Evolutionary conservation across 305 asterid genomes (phyloP).

Genomic region (Ajuga reptans): DNA sequence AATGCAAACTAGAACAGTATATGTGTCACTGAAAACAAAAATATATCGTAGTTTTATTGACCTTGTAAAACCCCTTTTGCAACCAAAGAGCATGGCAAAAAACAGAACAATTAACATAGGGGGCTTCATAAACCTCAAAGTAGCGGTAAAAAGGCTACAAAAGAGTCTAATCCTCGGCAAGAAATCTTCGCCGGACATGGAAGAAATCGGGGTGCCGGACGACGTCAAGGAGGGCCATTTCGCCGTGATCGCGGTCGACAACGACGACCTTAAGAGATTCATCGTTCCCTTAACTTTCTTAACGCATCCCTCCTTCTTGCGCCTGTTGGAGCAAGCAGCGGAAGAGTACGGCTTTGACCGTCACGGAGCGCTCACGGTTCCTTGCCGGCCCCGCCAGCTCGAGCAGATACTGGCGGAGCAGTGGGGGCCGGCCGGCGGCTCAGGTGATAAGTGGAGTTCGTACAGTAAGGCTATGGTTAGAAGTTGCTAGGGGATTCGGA

Average conservation of each 20-base stretch:
- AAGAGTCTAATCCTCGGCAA: constrained; percentile 38
- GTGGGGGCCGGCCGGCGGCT: constrained; percentile 13
- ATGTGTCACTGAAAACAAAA: no score
- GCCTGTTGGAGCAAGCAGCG: constrained; percentile 59
- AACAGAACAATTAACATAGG: constrained; percentile 17
- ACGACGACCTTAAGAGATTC: constrained; percentile 39
- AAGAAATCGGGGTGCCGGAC: constrained; percentile 31
- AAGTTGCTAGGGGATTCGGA: constrained; percentile 12
- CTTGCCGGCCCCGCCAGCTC: constrained; percentile 56
- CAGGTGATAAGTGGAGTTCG: constrained; percentile 17
- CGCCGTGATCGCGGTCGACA: constrained; percentile 50
- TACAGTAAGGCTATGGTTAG: constrained; percentile 22
- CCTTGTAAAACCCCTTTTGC: no score
- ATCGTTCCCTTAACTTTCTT: constrained; percentile 46
- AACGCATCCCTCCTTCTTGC: constrained; percentile 41
- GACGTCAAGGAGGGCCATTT: constrained; percentile 72
- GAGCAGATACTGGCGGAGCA: constrained; percentile 38
- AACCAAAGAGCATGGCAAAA: constrained; percentile 19
- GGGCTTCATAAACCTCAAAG: constrained; percentile 25
- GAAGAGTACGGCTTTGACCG: constrained; percentile 61
- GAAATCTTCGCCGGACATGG: constrained; percentile 16
- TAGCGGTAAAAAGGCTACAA: constrained; percentile 49
- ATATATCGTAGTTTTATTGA: no score
- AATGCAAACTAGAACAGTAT: no score
- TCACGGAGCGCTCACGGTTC: constrained; percentile 51